These are phyloP conservation scores for Liquidambar formosana DNA, from an alignment of 164 flowering plant genomes.

Conservation along the genomic window DNA sequence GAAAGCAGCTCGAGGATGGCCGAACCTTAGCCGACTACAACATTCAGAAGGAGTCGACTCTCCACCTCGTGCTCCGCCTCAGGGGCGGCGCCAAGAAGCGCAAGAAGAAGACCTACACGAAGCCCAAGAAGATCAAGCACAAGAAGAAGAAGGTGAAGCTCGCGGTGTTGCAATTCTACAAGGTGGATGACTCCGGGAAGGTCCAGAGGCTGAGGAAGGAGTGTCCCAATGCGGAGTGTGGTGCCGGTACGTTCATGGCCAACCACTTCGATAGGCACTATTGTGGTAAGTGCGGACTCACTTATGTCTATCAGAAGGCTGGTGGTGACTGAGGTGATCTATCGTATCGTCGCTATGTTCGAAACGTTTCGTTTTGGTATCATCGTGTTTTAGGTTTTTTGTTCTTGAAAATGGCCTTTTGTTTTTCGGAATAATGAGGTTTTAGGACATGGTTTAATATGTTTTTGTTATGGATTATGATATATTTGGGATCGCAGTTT, in stretches of 20 bases:
- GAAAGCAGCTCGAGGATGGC: slow-evolving; percentile 66
- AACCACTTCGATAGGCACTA: slow-evolving; percentile 63
- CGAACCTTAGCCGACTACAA: slow-evolving; percentile 66
- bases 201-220: slow-evolving; percentile 70
- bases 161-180: slow-evolving; percentile 62
- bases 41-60: slow-evolving; percentile 64
- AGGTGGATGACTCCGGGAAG: slow-evolving; percentile 67
- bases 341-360: no score
- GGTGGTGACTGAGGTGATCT: slow-evolving; percentile 38
- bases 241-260: slow-evolving; percentile 75
- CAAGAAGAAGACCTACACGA: slow-evolving; percentile 73
- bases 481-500: neutral
- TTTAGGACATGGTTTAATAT: neutral
- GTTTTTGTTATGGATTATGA: neutral
- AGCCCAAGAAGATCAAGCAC: slow-evolving; percentile 76
- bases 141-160: slow-evolving; percentile 72
- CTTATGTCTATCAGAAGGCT: slow-evolving; percentile 58
- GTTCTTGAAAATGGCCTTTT: neutral
- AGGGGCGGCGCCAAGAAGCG: slow-evolving; percentile 56
- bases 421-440: neutral
- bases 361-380: neutral
- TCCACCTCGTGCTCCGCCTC: slow-evolving; percentile 51
- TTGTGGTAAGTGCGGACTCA: slow-evolving; percentile 68
- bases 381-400: neutral
- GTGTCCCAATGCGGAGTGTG: slow-evolving; percentile 70